These are phyloP conservation scores for Halophytophthora batemanensis DNA, from an alignment of 352 stramenopile genomes.

Conservation along the genomic window DNA sequence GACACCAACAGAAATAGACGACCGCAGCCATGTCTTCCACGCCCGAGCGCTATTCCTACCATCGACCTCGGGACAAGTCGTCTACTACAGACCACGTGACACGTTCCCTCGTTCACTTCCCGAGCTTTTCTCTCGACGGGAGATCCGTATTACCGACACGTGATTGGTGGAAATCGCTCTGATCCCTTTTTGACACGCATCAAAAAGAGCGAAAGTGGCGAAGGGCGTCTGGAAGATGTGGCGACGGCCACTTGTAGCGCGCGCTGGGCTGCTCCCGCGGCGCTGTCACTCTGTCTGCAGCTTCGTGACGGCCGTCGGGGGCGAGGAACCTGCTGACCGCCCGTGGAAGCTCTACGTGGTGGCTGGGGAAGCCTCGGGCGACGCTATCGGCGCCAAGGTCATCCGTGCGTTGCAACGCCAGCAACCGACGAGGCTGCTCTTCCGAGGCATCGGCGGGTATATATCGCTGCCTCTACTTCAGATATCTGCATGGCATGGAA, in stretches of 20 bases:
- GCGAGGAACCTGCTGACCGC: not conserved
- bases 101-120: too few species aligned
- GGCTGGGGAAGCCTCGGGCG: slow-evolving; percentile 66
- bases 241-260: slow-evolving; percentile 2
- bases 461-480: not conserved
- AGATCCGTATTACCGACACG: too few species aligned
- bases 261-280: slow-evolving; percentile 3
- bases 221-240: slow-evolving; percentile 11
- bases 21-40: too few species aligned
- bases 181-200: not conserved
- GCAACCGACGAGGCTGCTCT: slow-evolving; percentile 20
- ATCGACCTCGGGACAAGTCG: too few species aligned
- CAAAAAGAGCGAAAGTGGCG: not conserved
- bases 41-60: too few species aligned
- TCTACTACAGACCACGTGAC: slow-evolving; percentile 7
- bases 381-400: slow-evolving; percentile 74
- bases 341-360: slow-evolving; percentile 55
- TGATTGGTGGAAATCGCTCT: not conserved
- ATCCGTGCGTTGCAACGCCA: slow-evolving; percentile 43
- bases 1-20: too few species aligned
- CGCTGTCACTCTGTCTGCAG: slow-evolving; percentile 6
- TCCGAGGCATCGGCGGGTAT: slow-evolving; percentile 64
- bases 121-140: too few species aligned
- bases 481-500: not conserved
- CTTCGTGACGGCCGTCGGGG: slow-evolving; percentile 13